Evolutionary conservation across 73 alveolate species (phyloP), one percentile per base, ranked within the genome.

Genomic region (Paramecium primaurelia): DNA sequence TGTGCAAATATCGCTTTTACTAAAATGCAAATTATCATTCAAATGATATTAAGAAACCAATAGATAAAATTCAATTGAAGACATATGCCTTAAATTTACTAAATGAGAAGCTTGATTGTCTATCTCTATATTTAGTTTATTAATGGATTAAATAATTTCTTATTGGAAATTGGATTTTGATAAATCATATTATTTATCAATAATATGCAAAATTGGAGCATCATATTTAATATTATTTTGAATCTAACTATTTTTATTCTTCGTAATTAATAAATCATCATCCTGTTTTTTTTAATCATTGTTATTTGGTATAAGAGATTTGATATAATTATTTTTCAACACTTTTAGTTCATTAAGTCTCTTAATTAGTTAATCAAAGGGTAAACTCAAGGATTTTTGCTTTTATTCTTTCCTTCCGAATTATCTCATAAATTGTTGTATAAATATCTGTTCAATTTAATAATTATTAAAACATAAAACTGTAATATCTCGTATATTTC

Each of bases 11-110:
- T 73, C 87, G 2, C 30, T 73, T 30, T 22, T 37, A 30, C 59
- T 22, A 73, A 73, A 73, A 73, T 73, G 87, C 8, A 73, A 37
- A 34, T 73, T 73, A 36, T 73, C 59, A 73, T 73, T 73, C n/a
- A 73, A 0, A n/a, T 40, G n/a, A 9, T 12, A 73, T n/a, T 36
- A 73, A 16, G 16, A 14, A 38, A 34, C 34, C 22, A 73, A 18
- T 9, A 73, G 16, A 38, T 73, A 73, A 73, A 73, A 73, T 73
- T 73, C 87, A 16, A 73, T 73, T 1, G 87, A 11, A 30, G 87
- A 73, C 59, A 73, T 37, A 14, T 10, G 38, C 37, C 59, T 73
- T 73, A 73, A 73, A 16, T 73, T 7, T 37, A 73, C 87, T 14
- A 73, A n/a, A 36, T 73, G 87, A 2, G 58, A 73, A 34, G 87